phyloP scores from a whole-genome alignment of 1,284 basidiomycete species.

The Tranzscheliella williamsii region DNA sequence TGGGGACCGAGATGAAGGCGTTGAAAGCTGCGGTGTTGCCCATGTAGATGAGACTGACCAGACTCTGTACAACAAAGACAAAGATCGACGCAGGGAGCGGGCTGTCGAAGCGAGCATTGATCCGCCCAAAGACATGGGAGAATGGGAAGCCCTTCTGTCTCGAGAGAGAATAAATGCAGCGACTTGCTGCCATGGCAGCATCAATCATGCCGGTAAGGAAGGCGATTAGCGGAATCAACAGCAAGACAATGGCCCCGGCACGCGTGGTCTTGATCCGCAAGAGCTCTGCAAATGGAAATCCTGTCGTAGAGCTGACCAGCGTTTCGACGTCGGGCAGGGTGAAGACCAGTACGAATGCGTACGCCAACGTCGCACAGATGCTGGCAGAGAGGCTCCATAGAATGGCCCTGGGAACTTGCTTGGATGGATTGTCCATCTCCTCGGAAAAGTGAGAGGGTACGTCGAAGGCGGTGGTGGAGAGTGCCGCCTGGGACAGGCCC shows the following conservation, averaged over 20 bases:
- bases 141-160: conserved; percentile 17
- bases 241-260: conserved; percentile 15
- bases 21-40: conserved; percentile 29
- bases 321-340: conserved; percentile 11
- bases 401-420: conserved; percentile 17
- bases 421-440: conserved; percentile 15
- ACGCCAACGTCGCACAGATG: conserved; percentile 7
- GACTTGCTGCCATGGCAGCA: conserved; percentile 12
- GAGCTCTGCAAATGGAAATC: conserved; percentile 30
- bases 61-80: conserved; percentile 6
- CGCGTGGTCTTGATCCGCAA: conserved; percentile 10
- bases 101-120: conserved; percentile 14
- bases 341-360: conserved; percentile 25
- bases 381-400: conserved; percentile 7
- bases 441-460: conserved; percentile 21
- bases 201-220: conserved; percentile 15
- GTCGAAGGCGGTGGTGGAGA: conserved; percentile 26
- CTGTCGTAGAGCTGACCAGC: conserved; percentile 11
- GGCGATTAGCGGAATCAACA: conserved; percentile 14
- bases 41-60: conserved; percentile 16
- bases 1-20: conserved; percentile 27
- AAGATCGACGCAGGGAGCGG: conserved; percentile 12
- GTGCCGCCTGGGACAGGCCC: conserved; percentile 13
- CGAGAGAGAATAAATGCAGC: conserved; percentile 15
- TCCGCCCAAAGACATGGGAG: conserved; percentile 4